These are phyloP conservation scores for Pleurotus sapidus DNA, from an alignment of 768 basidiomycete genomes.

Conservation along the genomic window DNA sequence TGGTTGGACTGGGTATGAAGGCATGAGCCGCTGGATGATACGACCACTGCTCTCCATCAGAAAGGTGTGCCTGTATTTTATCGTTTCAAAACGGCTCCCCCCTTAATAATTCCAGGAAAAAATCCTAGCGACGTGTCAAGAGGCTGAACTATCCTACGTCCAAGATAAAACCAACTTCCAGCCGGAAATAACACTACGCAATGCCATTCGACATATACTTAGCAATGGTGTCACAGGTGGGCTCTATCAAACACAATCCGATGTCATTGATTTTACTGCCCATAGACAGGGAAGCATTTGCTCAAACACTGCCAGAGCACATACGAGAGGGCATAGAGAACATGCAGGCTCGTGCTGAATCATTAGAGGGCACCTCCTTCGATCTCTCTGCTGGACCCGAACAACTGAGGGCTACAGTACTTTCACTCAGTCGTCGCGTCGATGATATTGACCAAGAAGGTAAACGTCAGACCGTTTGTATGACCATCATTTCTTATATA, in stretches of 20 bases:
- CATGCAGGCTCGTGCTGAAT: slow-evolving; percentile 27
- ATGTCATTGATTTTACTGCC: slow-evolving; percentile 5
- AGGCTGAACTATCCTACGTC: slow-evolving; percentile 56
- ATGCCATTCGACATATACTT: slow-evolving; percentile 61
- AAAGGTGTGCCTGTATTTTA: slow-evolving; percentile 47
- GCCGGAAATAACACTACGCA: slow-evolving; percentile 67
- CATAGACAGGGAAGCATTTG: not conserved
- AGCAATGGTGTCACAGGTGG: slow-evolving; percentile 8
- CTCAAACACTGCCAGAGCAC: slow-evolving; percentile 7
- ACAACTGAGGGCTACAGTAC: slow-evolving; percentile 35
- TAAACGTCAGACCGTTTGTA: slow-evolving; percentile 11
- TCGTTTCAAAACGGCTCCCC: not conserved
- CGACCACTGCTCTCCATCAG: slow-evolving; percentile 66
- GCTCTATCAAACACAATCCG: not conserved
- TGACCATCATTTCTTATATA: slow-evolving; percentile 7
- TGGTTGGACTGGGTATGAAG: slow-evolving; percentile 45
- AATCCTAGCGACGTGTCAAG: slow-evolving; percentile 76
- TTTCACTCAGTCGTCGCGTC: slow-evolving; percentile 29
- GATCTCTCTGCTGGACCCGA: slow-evolving; percentile 26
- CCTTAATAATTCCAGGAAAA: slow-evolving; percentile 51
- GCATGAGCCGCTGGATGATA: slow-evolving; percentile 67
- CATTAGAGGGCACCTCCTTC: slow-evolving; percentile 22
- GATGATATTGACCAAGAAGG: slow-evolving; percentile 46
- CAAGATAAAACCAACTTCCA: slow-evolving; percentile 74
- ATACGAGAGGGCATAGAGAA: slow-evolving; percentile 28